Evolutionary conservation across 192 early-diverging fungal genomes (phyloP).

Genomic region (Backusella australiensis): DNA sequence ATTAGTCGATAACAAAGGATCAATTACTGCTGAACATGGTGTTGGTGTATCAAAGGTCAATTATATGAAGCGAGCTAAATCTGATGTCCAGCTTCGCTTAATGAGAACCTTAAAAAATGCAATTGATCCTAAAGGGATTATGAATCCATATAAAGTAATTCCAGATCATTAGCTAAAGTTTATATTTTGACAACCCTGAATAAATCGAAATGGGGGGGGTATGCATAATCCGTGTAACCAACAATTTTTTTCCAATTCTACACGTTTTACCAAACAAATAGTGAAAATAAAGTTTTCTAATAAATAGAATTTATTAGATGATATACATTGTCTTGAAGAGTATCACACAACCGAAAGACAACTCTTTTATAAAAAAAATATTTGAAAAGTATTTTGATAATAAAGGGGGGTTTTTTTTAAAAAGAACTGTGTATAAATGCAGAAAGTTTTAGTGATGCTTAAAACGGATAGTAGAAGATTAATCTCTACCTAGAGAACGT

Average conservation of each 20-base stretch:
- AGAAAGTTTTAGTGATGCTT: too few relatives aligned
- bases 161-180: slow-evolving; percentile 5
- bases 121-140: slow-evolving; percentile 82
- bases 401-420: too few relatives aligned
- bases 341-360: too few relatives aligned
- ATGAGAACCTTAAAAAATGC: slow-evolving; percentile 75
- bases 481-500: too few relatives aligned
- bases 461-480: too few relatives aligned
- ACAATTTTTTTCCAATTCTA: not conserved
- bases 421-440: too few relatives aligned
- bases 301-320: too few relatives aligned
- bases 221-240: not conserved
- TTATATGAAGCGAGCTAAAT: slow-evolving; percentile 68
- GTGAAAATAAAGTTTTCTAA: too few relatives aligned
- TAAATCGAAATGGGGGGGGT: not conserved
- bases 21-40: slow-evolving; percentile 88
- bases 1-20: slow-evolving; percentile 49
- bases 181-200: not conserved
- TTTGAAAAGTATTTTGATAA: too few relatives aligned
- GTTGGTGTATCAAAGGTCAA: slow-evolving; percentile 68
- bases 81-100: slow-evolving; percentile 56
- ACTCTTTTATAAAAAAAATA: too few relatives aligned
- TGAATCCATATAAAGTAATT: slow-evolving; percentile 70
- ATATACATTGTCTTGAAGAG: too few relatives aligned
- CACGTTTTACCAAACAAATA: too few relatives aligned